Conservation (phyloP, 2,329 filamentous ascomycete genomes). For the Botrytis tulipae region DNA sequence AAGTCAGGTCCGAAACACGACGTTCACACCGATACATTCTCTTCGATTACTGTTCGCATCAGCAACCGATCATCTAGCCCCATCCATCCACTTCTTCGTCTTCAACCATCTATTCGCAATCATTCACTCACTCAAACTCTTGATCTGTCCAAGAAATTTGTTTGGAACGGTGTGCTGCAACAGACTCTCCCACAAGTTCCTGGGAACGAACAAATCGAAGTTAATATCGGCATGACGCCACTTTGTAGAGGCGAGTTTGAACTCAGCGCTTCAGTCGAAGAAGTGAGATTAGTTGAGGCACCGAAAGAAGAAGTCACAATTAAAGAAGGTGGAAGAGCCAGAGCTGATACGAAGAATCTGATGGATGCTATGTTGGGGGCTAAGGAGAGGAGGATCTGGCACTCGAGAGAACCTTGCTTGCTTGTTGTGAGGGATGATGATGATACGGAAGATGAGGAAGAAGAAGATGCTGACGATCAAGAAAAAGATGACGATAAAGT, state of each 20-base stretch:
- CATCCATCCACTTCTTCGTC: constrained; percentile 69
- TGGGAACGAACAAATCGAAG: constrained; percentile 57
- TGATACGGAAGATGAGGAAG: constrained; percentile 25
- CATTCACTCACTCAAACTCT: constrained; percentile 64
- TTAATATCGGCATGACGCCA: constrained; percentile 68
- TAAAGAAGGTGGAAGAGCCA: constrained; percentile 40
- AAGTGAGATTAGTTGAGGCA: constrained; percentile 55
- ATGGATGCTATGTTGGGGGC: constrained; percentile 58
- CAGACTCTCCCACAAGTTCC: constrained; percentile 63
- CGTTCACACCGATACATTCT: constrained; percentile 58
- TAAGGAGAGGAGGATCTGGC: constrained; percentile 63
- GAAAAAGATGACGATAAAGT: background rate
- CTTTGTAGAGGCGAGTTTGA: constrained; percentile 82
- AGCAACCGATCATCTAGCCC: constrained; percentile 68
- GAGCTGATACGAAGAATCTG: constrained; percentile 56
- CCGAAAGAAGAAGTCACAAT: constrained; percentile 33
- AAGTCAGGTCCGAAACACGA: constrained; percentile 30
- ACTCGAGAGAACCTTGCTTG: constrained; percentile 56
- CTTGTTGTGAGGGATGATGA: constrained; percentile 52
- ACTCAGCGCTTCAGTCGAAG: constrained; percentile 76
- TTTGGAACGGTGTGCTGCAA: constrained; percentile 83
- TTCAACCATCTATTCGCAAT: constrained; percentile 74
- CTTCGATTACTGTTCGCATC: constrained; percentile 68
- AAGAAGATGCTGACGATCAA: background rate
- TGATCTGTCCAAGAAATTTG: constrained; percentile 77